Conservation (phyloP, 371 early-diverging fungal genomes). For the Nematocida homosporus region DNA sequence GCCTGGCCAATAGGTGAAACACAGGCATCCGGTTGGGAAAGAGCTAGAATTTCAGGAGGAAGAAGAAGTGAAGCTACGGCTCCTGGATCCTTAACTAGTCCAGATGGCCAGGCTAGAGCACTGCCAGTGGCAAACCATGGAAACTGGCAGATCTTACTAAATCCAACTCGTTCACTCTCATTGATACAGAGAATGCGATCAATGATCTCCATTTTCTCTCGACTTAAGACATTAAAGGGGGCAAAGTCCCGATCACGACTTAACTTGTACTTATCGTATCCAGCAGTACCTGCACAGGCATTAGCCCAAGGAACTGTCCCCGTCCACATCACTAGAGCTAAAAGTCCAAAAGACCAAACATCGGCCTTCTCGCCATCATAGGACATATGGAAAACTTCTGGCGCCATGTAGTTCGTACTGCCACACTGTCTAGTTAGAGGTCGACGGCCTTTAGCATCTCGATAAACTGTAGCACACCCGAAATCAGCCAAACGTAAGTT, state of each 20-base stretch:
- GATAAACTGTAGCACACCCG: constrained; percentile 71
- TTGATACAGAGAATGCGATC: constrained; percentile 82
- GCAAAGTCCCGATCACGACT: constrained; percentile 47
- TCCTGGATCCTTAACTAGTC: constrained; percentile 35
- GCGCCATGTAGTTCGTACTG: constrained; percentile 72
- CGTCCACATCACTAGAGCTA: constrained; percentile 70
- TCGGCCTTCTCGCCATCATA: constrained; percentile 71
- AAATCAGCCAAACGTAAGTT: constrained; percentile 72
- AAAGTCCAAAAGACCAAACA: constrained; percentile 72
- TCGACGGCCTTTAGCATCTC: constrained; percentile 66
- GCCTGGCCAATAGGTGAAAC: constrained; percentile 25
- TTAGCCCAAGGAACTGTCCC: constrained; percentile 73
- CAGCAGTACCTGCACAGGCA: constrained; percentile 64
- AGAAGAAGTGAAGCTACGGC: constrained; percentile 14
- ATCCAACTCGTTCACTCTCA: constrained; percentile 73
- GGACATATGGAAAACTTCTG: constrained; percentile 69
- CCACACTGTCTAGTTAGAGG: constrained; percentile 70
- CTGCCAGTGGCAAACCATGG: constrained; percentile 50
- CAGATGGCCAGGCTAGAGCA: constrained; percentile 42
- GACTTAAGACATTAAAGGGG: constrained; percentile 56
- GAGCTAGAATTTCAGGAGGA: constrained; percentile 24
- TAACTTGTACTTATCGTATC: constrained; percentile 65
- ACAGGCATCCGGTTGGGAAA: constrained; percentile 57
- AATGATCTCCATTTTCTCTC: constrained; percentile 69
- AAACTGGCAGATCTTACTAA: constrained; percentile 21